Conservation (phyloP, 2,329 filamentous ascomycete genomes). For the Xylaria multiplex region DNA sequence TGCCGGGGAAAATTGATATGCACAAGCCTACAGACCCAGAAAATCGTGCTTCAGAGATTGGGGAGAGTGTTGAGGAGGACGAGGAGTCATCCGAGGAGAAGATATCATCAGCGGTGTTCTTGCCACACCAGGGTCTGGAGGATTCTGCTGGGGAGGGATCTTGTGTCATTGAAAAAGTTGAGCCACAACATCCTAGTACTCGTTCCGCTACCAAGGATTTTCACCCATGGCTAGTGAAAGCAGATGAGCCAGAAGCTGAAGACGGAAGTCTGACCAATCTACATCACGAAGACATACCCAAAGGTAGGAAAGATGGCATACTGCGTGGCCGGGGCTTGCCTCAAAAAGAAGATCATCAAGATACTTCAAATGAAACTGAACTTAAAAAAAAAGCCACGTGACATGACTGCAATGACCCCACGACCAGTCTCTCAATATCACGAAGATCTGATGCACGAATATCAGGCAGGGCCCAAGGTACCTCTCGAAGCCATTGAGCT, state of each 20-base stretch:
- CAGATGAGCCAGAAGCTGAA: constrained; percentile 60
- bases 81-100: constrained; percentile 81
- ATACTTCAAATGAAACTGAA: constrained; percentile 57
- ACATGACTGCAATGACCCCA: constrained; percentile 50
- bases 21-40: constrained; percentile 50
- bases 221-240: constrained; percentile 68
- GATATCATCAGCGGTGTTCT: constrained; percentile 85
- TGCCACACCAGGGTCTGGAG: constrained; percentile 75
- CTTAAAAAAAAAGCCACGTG: constrained; percentile 46
- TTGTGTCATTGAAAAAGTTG: constrained; percentile 43
- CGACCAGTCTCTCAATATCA: constrained; percentile 56
- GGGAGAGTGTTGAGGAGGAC: constrained; percentile 58
- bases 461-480: constrained; percentile 61
- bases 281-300: constrained; percentile 45
- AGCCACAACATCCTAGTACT: constrained; percentile 47
- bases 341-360: constrained; percentile 52
- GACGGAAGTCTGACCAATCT: constrained; percentile 50
- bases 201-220: constrained; percentile 49
- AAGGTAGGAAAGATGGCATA: constrained; percentile 42
- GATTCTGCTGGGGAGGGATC: constrained; percentile 49
- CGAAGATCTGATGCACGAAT: constrained; percentile 62
- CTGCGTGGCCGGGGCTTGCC: constrained; percentile 47
- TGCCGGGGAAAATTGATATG: constrained; percentile 26
- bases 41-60: constrained; percentile 52
- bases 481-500: constrained; percentile 92